Evolutionary conservation across 2,329 filamentous ascomycete species (phyloP).

Genomic region (Penicillium sp.): DNA sequence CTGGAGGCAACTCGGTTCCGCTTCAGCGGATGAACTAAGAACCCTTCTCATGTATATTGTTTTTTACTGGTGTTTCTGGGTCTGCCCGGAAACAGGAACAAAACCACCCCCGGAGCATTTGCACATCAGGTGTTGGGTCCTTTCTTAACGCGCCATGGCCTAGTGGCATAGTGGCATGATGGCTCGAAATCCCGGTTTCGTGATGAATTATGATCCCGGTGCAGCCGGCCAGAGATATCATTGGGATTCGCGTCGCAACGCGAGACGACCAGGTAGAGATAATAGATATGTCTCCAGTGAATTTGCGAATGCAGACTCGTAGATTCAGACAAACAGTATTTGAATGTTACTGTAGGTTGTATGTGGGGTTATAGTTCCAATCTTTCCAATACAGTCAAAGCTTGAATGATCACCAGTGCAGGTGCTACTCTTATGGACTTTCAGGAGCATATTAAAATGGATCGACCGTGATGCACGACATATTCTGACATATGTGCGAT

Average conservation of each 20-base stretch:
- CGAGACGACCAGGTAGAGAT: conserved; percentile 12
- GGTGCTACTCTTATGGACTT: no score
- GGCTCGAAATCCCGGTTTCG: conserved; percentile 16
- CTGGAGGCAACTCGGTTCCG: conserved; percentile 85
- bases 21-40: conserved; percentile 57
- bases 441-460: neutral
- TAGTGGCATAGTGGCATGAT: conserved; percentile 11
- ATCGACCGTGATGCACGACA: neutral
- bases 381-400: no score
- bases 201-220: conserved; percentile 25
- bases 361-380: no score
- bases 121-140: conserved; percentile 23
- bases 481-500: neutral
- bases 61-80: conserved; percentile 5
- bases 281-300: conserved; percentile 6
- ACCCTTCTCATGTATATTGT: conserved; percentile 13
- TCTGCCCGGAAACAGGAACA: conserved; percentile 11
- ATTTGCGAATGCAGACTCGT: neutral
- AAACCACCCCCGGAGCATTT: conserved; percentile 18
- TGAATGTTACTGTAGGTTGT: no score
- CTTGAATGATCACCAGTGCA: no score
- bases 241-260: conserved; percentile 1
- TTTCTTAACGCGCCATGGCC: conserved; percentile 19
- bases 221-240: conserved; percentile 2
- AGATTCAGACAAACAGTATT: no score